phyloP scores from a whole-genome alignment of 768 basidiomycete species.

The Hygrocybe coccinea region DNA sequence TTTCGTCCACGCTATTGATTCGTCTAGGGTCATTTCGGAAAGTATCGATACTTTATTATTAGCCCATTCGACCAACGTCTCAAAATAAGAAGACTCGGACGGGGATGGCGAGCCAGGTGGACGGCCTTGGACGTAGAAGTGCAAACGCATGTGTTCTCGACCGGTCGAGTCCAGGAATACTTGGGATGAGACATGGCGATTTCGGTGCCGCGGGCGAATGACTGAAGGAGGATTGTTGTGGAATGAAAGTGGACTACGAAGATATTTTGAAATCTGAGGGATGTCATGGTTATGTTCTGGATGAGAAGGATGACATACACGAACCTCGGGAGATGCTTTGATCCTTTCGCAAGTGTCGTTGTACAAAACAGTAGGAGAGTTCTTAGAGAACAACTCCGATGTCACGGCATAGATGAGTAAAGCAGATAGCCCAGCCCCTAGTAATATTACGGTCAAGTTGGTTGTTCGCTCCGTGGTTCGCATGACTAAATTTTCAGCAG shows the following conservation, averaged over 20 bases:
- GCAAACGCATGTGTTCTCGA: slow-evolving; percentile 78
- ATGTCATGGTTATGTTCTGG: slow-evolving; percentile 2
- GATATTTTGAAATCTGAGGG: slow-evolving; percentile 59
- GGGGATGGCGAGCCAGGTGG: slow-evolving; percentile 36
- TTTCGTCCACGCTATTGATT: slow-evolving; percentile 45
- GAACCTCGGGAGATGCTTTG: slow-evolving; percentile 42
- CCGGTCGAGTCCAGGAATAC: slow-evolving; percentile 68
- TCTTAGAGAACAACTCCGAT: slow-evolving; percentile 82
- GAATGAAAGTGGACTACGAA: slow-evolving; percentile 64
- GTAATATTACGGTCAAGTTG: slow-evolving; percentile 53
- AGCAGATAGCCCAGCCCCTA: slow-evolving; percentile 77
- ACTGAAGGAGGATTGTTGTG: slow-evolving; percentile 80
- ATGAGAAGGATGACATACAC: slow-evolving; percentile 12
- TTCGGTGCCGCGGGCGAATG: slow-evolving; percentile 72
- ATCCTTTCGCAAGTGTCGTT: slow-evolving; percentile 54
- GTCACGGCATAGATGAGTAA: slow-evolving; percentile 75
- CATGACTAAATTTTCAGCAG: slow-evolving; percentile 31
- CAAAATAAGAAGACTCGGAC: slow-evolving; percentile 42
- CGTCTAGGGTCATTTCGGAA: slow-evolving; percentile 53
- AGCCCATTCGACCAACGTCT: slow-evolving; percentile 41
- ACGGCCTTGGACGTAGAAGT: slow-evolving; percentile 72
- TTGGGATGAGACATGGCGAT: slow-evolving; percentile 76
- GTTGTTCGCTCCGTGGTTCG: slow-evolving; percentile 48
- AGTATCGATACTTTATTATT: slow-evolving; percentile 37
- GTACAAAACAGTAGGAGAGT: slow-evolving; percentile 81